Evolutionary conservation across 1,284 basidiomycete species (phyloP), one percentile per base, ranked within the genome.

Genomic region (Tilletiaria anomala): DNA sequence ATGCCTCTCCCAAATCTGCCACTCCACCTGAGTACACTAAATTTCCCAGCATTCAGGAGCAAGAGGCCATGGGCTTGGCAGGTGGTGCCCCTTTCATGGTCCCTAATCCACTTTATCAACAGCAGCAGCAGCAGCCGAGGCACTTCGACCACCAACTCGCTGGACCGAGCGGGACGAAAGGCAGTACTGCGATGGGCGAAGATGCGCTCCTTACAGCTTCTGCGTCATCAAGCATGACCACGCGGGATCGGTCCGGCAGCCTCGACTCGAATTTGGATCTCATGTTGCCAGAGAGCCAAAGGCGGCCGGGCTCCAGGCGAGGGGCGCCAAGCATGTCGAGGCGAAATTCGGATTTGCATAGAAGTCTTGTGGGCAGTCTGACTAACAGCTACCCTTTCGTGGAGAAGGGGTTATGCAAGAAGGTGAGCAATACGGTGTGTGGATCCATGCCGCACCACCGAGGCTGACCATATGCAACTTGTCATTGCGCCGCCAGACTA

Each of bases 401-500:
- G 8, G 50, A 54, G 29, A 50, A 52, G 24, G 58, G 58, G 19
- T 48, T 61, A 2, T 61, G 58, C 54, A 61, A 61, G 31, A 61
- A 50, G 45, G 47, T 47, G 36, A 24, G 43, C 34, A 14, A n/a
- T 29, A 8, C 26, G 8, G 10, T n/a, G 8, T 29, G 10, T 29
- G 10, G 10, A 29, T 29, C 8, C 26, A 29, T 29, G 26, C n/a
- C 10, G 10, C 10, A 8, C n/a, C 26, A 8, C 10, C 10, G n/a
- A 29, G 10, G 10, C 26, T n/a, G n/a, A 8, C 26, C 26, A 29
- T 8, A 29, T n/a, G 10, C n/a, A 29, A 8, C n/a, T 29, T n/a
- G 10, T 8, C 26, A n/a, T 29, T 8, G 10, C 26, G 26, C 26
- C 45, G 41, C 20, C 65, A 91, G 86, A 91, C 88, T 11, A 91